Base-by-base conservation (phyloP, 179 eudicot genomes). In the Heliamphora pulchella region DNA sequence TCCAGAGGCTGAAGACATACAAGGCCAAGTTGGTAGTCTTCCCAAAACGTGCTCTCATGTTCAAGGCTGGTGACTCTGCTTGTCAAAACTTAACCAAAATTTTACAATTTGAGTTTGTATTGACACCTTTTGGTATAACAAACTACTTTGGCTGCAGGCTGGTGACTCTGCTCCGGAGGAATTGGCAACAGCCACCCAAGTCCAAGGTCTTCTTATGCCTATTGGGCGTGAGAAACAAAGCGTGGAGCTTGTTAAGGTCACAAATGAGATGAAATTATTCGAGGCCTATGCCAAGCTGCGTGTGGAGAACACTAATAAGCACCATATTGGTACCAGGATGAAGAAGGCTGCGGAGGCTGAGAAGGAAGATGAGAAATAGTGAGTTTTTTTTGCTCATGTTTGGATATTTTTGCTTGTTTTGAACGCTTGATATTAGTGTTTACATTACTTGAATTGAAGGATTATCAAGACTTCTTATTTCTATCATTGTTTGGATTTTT, bases 271-370 rank as follows among this genome's bases (percentile, higher is more conserved):
- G 94, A 90, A 91, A 72, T 72, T 90, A 13, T 89, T 94, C 87
- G 90, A 87, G 8, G 98, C 97, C 5, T 94, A 91, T 62, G 83
- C 83, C 65, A 93, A 91, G 88, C 87, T 94, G 39, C 91, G 98
- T 8, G 22, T 88, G 10, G 97, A 94, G 86, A 82, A 93, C 74
- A 91, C 83, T 5, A 90, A 92, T 55, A 77, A 80, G 44, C 90
- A 93, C 63, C 94, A 92, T 68, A 74, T 84, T 22, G 98, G 97
- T 81, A 89, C 84, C 20, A 86, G 98, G 71, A 78, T 83, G 81
- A 94, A 92, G 92, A 94, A 75, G 89, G 97, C 97, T 2, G 97
- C 96, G 0, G 98, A 94, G 87, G 97, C 97, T 8, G 97, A 90
- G 83, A 91, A 94, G 85, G 98, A 92, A 83, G 94, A 92, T 70